phyloP scores from a whole-genome alignment of 2,329 filamentous ascomycete genomes.

The Aspergillus sp. region DNA sequence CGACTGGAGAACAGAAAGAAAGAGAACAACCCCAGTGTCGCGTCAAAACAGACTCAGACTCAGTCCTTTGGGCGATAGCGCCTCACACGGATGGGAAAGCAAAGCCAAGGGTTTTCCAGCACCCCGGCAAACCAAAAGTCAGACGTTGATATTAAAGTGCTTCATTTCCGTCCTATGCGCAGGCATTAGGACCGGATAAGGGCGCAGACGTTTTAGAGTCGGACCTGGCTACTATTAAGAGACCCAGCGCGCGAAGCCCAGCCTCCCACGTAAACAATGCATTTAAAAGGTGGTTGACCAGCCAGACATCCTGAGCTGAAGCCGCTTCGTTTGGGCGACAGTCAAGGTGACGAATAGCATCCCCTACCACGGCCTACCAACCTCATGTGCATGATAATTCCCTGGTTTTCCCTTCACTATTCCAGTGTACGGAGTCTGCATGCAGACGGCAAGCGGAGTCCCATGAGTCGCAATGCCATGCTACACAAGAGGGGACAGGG shows the following conservation, averaged over 20 bases:
- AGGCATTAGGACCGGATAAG: conserved; percentile 13
- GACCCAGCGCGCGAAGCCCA: background rate
- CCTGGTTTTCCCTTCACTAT: background rate
- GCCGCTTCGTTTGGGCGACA: background rate
- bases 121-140: conserved; percentile 23
- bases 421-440: background rate
- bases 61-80: conserved; percentile 16
- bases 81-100: conserved; percentile 23
- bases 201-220: conserved; percentile 17
- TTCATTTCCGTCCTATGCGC: conserved; percentile 18
- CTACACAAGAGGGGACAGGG: background rate
- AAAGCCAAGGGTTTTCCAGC: conserved; percentile 25
- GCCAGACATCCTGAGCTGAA: background rate
- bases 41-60: conserved; percentile 12
- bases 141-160: conserved; percentile 22
- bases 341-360: background rate
- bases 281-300: background rate
- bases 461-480: background rate
- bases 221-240: conserved; percentile 2
- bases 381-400: background rate
- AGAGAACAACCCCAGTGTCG: conserved; percentile 13
- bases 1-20: conserved; percentile 19
- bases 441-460: background rate
- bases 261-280: conserved; percentile 2
- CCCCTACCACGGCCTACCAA: background rate